Percentiles rank a stretch among this genome's conserved stretches.
phyloP scores from a whole-genome alignment of 805 yeast genomes.

The Candida mattraensis region DNA sequence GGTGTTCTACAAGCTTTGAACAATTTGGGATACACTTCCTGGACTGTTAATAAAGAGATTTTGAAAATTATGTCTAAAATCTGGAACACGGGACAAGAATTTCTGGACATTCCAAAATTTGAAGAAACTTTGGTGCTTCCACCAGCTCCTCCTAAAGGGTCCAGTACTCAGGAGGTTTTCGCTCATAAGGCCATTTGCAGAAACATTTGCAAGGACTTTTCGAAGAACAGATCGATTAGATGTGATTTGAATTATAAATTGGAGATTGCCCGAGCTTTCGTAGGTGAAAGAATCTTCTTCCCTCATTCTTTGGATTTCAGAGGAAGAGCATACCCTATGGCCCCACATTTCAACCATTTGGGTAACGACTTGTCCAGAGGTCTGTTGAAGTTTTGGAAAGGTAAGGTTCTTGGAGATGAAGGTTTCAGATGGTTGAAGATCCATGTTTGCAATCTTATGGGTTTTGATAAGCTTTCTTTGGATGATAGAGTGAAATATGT shows the following conservation, averaged over 20 bases:
- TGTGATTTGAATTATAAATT: conserved; percentile 92
- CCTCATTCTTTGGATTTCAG: conserved; percentile 82
- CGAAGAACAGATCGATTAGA: conserved; percentile 76
- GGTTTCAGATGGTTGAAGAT: conserved; percentile 77
- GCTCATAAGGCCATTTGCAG: conserved; percentile 68
- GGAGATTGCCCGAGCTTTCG: conserved; percentile 91
- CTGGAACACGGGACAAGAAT: conserved; percentile 84
- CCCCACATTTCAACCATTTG: conserved; percentile 78
- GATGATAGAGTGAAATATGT: conserved; percentile 60
- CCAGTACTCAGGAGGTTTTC: conserved; percentile 70
- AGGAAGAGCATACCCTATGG: conserved; percentile 81
- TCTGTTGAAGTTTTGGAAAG: conserved; percentile 73
- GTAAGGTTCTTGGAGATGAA: conserved; percentile 59
- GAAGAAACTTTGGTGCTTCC: conserved; percentile 48
- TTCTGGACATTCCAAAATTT: conserved; percentile 69
- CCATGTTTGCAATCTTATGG: conserved; percentile 71
- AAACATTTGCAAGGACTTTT: conserved; percentile 55
- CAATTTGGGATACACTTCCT: conserved; percentile 81
- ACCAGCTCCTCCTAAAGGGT: conserved; percentile 54
- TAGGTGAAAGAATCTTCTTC: conserved; percentile 75
- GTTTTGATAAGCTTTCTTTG: conserved; percentile 71
- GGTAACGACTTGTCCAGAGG: conserved; percentile 80
- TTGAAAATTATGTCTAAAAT: conserved; percentile 68
- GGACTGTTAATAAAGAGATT: conserved; percentile 83
- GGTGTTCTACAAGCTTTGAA: conserved; percentile 78